Evolutionary conservation across 1,284 basidiomycete genomes (phyloP).

Genomic region (Puccinia horiana): DNA sequence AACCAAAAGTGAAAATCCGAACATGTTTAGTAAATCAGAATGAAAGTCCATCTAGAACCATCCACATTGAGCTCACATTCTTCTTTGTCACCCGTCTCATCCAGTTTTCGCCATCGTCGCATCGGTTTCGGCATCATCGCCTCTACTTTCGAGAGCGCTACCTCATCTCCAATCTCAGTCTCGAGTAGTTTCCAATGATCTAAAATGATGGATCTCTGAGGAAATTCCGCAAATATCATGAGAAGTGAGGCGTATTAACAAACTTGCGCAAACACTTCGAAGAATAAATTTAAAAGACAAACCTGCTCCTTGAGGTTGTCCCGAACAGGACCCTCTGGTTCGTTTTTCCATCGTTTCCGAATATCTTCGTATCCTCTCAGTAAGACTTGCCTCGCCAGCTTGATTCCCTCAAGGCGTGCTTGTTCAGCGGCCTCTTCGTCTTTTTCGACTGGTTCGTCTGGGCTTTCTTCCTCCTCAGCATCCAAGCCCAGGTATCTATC

Average conservation of each 20-base stretch:
- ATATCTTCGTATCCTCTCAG: constrained; percentile 82
- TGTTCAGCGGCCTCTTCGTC: constrained; percentile 60
- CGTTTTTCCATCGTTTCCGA: constrained; percentile 65
- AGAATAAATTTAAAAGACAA: constrained; percentile 53
- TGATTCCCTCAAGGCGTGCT: constrained; percentile 67
- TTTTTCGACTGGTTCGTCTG: constrained; percentile 66
- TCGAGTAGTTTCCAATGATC: constrained; percentile 94
- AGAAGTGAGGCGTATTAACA: background rate
- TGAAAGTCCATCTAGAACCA: background rate
- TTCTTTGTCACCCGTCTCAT: constrained; percentile 80
- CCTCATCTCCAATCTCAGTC: constrained; percentile 70
- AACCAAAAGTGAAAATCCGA: constrained; percentile 34
- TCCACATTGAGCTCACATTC: constrained; percentile 65
- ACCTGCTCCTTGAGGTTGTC: constrained; percentile 78
- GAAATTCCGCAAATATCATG: background rate
- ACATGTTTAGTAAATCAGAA: constrained; percentile 4
- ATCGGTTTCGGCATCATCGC: constrained; percentile 86
- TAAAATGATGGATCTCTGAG: constrained; percentile 78
- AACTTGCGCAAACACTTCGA: background rate
- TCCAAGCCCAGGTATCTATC: constrained; percentile 57
- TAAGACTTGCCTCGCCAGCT: constrained; percentile 74
- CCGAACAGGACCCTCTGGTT: constrained; percentile 45
- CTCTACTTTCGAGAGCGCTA: constrained; percentile 73
- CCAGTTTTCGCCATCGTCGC: constrained; percentile 77
- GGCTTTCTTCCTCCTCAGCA: constrained; percentile 71